Evolutionary conservation across 1,139 yeast genomes (phyloP).

Genomic region (Kazachstania sp.): DNA sequence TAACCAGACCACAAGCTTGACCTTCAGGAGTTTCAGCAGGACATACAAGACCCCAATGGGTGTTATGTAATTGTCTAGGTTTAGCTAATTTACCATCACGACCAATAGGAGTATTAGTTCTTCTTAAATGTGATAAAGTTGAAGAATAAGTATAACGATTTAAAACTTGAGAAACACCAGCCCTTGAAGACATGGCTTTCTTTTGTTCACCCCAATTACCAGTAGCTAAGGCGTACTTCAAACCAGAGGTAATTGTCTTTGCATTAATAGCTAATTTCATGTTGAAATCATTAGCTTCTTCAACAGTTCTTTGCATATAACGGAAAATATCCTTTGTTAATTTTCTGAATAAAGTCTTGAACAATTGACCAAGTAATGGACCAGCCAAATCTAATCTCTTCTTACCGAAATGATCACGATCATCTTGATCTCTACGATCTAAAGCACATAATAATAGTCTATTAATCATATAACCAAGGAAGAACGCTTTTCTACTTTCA

Average conservation of each 20-base stretch:
- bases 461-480: conserved; percentile 96
- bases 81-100: conserved; percentile 98
- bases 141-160: conserved; percentile 97
- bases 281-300: conserved; percentile 93
- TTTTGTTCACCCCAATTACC: conserved; percentile 99
- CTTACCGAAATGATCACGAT: conserved; percentile 98
- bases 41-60: conserved; percentile 99
- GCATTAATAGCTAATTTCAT: conserved; percentile 94
- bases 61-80: conserved; percentile 97
- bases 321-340: conserved; percentile 90
- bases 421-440: conserved; percentile 96
- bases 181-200: conserved; percentile 97
- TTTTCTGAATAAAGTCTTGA: conserved; percentile 89
- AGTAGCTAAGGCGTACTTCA: conserved; percentile 94
- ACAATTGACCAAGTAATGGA: conserved; percentile 88
- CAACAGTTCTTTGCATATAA: conserved; percentile 98
- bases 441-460: conserved; percentile 88
- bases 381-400: conserved; percentile 98
- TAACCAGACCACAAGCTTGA: conserved; percentile 98
- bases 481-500: conserved; percentile 93
- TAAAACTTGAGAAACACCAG: conserved; percentile 98
- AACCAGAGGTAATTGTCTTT: conserved; percentile 93
- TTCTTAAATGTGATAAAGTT: conserved; percentile 91
- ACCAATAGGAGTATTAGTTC: conserved; percentile 98
- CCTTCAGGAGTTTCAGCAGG: conserved; percentile 99